phyloP scores from a whole-genome alignment of 1,139 yeast species.

The Geotrichum aggregatum region DNA sequence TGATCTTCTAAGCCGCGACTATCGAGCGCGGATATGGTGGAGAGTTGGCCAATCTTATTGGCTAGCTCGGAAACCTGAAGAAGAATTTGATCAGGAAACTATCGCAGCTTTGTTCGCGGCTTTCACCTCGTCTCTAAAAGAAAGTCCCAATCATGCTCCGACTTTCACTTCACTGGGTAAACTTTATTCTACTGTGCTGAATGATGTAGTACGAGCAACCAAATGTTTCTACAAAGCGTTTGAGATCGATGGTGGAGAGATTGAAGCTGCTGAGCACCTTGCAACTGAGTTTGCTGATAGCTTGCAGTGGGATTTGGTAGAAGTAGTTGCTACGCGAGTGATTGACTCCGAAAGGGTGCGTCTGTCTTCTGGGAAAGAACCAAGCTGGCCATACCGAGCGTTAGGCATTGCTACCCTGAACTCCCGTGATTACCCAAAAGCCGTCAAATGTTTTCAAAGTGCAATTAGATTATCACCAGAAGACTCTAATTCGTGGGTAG shows the following conservation, averaged over 20 bases:
- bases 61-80: slow-evolving; percentile 28
- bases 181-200: slow-evolving; percentile 54
- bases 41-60: slow-evolving; percentile 63
- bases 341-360: slow-evolving; percentile 59
- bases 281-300: slow-evolving; percentile 62
- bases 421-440: slow-evolving; percentile 66
- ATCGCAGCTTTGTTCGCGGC: slow-evolving; percentile 45
- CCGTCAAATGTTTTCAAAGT: slow-evolving; percentile 84
- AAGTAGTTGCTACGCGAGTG: slow-evolving; percentile 56
- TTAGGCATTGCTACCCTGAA: slow-evolving; percentile 77
- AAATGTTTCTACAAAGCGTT: slow-evolving; percentile 89
- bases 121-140: slow-evolving; percentile 60
- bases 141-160: slow-evolving; percentile 62
- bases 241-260: slow-evolving; percentile 75
- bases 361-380: slow-evolving; percentile 33
- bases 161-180: slow-evolving; percentile 77
- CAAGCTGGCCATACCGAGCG: slow-evolving; percentile 82
- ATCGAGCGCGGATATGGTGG: slow-evolving; percentile 63
- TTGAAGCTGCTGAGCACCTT: slow-evolving; percentile 67
- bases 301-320: slow-evolving; percentile 83
- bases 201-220: slow-evolving; percentile 65
- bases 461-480: slow-evolving; percentile 65
- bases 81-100: slow-evolving; percentile 30
- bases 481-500: slow-evolving; percentile 84
- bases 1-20: slow-evolving; percentile 51